Base-by-base conservation (phyloP, 2,329 filamentous ascomycete species). In the Hymenoscyphus albidus region DNA sequence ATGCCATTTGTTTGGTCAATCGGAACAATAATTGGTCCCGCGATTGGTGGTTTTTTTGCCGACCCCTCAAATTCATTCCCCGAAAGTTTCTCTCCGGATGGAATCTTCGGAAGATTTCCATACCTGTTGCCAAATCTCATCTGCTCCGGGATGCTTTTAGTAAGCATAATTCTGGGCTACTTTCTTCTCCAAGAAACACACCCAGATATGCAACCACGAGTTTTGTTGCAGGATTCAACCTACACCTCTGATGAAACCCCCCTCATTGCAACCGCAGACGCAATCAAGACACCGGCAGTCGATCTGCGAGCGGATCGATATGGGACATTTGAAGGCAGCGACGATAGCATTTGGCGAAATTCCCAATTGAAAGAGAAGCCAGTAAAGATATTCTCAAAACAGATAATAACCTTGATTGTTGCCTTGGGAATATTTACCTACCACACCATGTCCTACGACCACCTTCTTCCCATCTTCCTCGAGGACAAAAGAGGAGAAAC, bases 1-100 rank as follows among this genome's bases (percentile, higher is more conserved):
- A 96, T 97, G 92, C 93, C 93, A 0, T 97, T 97, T 74, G 90
- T 97, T 7, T 97, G 93, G 93, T 89, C 85, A 58, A 88, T 97
- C 61, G 93, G 93, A 31, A 96, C 92, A 10, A 96, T 97, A 68
- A 83, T 96, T 62, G 93, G 93, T 0, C 91, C 93, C 67, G 91
- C 90, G 5, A 92, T 97, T 69, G 94, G 94, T 65, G 94, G 94
- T 40, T 86, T 89, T 63, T 92, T 97, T 75, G 90, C 93, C 65
- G 88, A 92, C 69, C 93, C 94, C 32, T 84, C 88, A 67, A 80
- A 85, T 42, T 87, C 87, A 22, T 96, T 90, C 76, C 93, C 94
- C 22, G 78, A 81, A 32, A 56, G 85, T 1, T 95, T 97, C 73
- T 86, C 89, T 55, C 73, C 79, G 18, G 81, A 84, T 63, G 85